Evolutionary conservation across 2,329 filamentous ascomycete species (phyloP), one percentile per base, ranked within the genome.

Genomic region (Aureobasidium sp.): DNA sequence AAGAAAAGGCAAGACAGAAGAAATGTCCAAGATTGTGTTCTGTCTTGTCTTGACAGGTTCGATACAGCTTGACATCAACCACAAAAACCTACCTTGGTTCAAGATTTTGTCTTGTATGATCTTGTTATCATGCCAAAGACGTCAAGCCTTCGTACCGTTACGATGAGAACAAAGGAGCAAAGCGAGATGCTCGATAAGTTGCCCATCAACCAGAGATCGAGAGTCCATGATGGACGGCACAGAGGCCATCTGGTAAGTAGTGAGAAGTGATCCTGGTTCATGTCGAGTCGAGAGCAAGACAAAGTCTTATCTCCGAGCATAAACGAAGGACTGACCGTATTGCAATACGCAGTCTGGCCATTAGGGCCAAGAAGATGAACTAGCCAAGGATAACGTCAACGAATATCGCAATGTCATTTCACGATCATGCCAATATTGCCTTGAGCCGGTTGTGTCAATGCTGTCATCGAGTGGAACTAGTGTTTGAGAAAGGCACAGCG

Each of bases 401-500:
- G 55, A 47, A 29, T 59, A 59, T 59, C 40, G 16, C 42, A 59
- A 59, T 59, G 29, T 47, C 55, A 47, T 20, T 27, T 59, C 29
- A 36, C 47, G n/a, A 11, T 16, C 23, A 25, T 45, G 29, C 3
- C 38, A 23, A n/a, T 29, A 10, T 36, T 58, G 27, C 8, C 29
- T 2, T 3, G 27, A 20, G 20, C 27, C 25, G n/a, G 11, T 8
- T 25, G 33, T 20, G 27, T 20, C 13, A 29, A 36, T 59, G 40
- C 10, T 43, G 54, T 58, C 54, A 47, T 36, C 18, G n/a, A 8
- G 33, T 47, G 55, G 27, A 45, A 25, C 55, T 59, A 59, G 55
- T 59, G 55, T 59, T 59, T 59, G 55, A 59, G 55, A 59, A 59
- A 36, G 2, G 55, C 55, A 47, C 55, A 36, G 42, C 55, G 20